A percentile compares a stretch with the other conserved stretches of the same genome.
Conservation (phyloP, 1,284 basidiomycete genomes). For the Leccinum cinnamomeum region DNA sequence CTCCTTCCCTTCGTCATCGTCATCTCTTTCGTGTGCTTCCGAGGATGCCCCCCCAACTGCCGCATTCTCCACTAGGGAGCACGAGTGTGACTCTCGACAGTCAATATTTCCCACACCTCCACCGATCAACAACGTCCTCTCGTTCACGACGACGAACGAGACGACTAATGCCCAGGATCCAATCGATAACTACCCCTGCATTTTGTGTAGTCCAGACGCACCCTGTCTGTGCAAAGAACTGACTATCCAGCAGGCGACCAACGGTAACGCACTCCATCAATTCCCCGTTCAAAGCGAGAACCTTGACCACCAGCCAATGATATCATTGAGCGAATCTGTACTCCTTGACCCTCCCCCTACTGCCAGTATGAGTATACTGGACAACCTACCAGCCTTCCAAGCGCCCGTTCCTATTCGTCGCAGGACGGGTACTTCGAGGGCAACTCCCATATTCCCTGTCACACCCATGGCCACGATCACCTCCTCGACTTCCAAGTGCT, state of each 20-base stretch:
- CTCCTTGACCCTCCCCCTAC: slow-evolving; percentile 17
- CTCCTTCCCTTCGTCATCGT: slow-evolving; percentile 21
- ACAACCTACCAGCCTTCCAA: slow-evolving; percentile 75
- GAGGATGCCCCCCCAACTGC: slow-evolving; percentile 8
- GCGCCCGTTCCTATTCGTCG: slow-evolving; percentile 74
- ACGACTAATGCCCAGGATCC: slow-evolving; percentile 23
- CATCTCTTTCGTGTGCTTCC: slow-evolving; percentile 21
- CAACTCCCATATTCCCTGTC: slow-evolving; percentile 56
- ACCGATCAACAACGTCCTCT: slow-evolving; percentile 35
- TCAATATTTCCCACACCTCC: slow-evolving; percentile 25
- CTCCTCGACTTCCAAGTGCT: slow-evolving; percentile 38
- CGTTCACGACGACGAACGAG: slow-evolving; percentile 30
- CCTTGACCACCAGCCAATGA: slow-evolving; percentile 25
- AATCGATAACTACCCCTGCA: slow-evolving; percentile 46
- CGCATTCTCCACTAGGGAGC: slow-evolving; percentile 10
- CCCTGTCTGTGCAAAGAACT: slow-evolving; percentile 75
- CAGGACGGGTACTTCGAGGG: slow-evolving; percentile 38
- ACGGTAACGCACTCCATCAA: slow-evolving; percentile 15
- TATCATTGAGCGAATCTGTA: slow-evolving; percentile 25
- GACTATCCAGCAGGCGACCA: slow-evolving; percentile 44
- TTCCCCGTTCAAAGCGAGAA: slow-evolving; percentile 16
- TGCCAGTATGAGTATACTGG: slow-evolving; percentile 54
- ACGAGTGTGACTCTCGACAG: slow-evolving; percentile 14
- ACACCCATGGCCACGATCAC: slow-evolving; percentile 29
- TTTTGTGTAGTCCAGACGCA: slow-evolving; percentile 69